phyloP scores from a whole-genome alignment of 2,329 filamentous ascomycete genomes.

The Pyricularia grisea region DNA sequence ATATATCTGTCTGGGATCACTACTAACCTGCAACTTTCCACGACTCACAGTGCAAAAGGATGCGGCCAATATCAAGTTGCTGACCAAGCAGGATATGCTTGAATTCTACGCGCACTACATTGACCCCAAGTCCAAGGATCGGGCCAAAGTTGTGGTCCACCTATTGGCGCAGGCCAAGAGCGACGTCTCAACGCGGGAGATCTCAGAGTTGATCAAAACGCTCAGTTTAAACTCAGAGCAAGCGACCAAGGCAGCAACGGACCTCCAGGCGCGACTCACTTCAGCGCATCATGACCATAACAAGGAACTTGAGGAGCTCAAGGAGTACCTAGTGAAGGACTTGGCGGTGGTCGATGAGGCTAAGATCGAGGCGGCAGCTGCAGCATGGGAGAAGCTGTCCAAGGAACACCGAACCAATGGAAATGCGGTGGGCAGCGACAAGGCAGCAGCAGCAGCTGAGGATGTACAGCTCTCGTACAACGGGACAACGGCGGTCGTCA shows the following conservation, averaged over 20 bases:
- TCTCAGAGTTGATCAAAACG: conserved; percentile 27
- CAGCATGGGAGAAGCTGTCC: conserved; percentile 23
- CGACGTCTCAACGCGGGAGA: conserved; percentile 30
- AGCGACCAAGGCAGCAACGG: conserved; percentile 18
- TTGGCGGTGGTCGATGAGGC: conserved; percentile 33
- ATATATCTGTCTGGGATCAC: background rate
- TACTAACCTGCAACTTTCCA: background rate
- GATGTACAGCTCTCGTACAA: conserved; percentile 29
- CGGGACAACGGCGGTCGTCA: conserved; percentile 47
- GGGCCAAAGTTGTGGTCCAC: conserved; percentile 81
- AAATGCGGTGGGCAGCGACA: conserved; percentile 19
- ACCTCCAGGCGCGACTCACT: conserved; percentile 22
- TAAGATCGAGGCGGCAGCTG: conserved; percentile 32
- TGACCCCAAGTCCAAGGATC: conserved; percentile 57
- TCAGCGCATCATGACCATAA: conserved; percentile 31
- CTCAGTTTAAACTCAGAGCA: conserved; percentile 24
- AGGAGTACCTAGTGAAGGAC: conserved; percentile 37
- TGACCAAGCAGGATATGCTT: conserved; percentile 73
- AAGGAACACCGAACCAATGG: conserved; percentile 21
- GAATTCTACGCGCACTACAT: conserved; percentile 73
- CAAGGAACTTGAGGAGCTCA: conserved; percentile 40
- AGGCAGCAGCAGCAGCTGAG: conserved; percentile 10
- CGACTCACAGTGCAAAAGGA: conserved; percentile 59
- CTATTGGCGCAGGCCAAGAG: conserved; percentile 63
- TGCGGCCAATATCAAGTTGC: conserved; percentile 59